Evolutionary conservation across 2,329 filamentous ascomycete species (phyloP).

Genomic region (Westerdykella sp.): DNA sequence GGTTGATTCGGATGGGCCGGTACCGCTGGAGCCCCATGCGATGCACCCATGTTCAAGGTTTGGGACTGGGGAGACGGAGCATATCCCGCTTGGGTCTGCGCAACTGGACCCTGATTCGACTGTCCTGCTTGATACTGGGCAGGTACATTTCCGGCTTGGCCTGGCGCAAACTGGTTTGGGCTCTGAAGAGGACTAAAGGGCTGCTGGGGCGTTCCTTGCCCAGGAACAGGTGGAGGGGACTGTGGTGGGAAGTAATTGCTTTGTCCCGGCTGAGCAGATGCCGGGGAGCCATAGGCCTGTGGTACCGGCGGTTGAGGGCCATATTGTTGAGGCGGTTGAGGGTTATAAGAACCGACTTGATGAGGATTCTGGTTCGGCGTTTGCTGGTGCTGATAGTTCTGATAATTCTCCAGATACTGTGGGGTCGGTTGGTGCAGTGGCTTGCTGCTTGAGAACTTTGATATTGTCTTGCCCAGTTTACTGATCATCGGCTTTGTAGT

Average conservation of each 20-base stretch:
- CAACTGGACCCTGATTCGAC: constrained; percentile 2
- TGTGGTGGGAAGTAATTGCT: constrained; percentile 25
- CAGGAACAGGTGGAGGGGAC: constrained; percentile 3
- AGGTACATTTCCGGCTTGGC: constrained; percentile 1
- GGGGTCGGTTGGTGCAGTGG: constrained; percentile 15
- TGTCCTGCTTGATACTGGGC: constrained; percentile 6
- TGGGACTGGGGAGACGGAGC: constrained; percentile 11
- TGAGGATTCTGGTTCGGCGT: constrained; percentile 13
- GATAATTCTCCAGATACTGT: constrained; percentile 27
- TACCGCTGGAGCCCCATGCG: constrained; percentile 1
- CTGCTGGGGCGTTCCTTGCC: constrained; percentile 10
- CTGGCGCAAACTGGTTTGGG: constrained; percentile 10
- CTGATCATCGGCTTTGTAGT: constrained; percentile 33
- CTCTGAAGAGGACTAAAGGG: constrained; percentile 9
- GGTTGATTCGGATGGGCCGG: not conserved
- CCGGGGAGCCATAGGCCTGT: constrained; percentile 14
- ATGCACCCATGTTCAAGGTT: constrained; percentile 3
- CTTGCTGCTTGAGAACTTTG: constrained; percentile 24
- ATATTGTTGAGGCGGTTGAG: constrained; percentile 9
- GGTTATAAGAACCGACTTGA: constrained; percentile 2
- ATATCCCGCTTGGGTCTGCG: constrained; percentile 18
- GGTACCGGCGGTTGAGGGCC: constrained; percentile 10
- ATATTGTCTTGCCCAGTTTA: constrained; percentile 33
- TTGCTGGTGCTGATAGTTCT: constrained; percentile 25
- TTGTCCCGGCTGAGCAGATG: constrained; percentile 16